A percentile compares a stretch with the other conserved stretches of the same genome.
Evolutionary conservation across 495 filamentous ascomycete genomes (phyloP).

Genomic region (Hypoxylon subgilvum): DNA sequence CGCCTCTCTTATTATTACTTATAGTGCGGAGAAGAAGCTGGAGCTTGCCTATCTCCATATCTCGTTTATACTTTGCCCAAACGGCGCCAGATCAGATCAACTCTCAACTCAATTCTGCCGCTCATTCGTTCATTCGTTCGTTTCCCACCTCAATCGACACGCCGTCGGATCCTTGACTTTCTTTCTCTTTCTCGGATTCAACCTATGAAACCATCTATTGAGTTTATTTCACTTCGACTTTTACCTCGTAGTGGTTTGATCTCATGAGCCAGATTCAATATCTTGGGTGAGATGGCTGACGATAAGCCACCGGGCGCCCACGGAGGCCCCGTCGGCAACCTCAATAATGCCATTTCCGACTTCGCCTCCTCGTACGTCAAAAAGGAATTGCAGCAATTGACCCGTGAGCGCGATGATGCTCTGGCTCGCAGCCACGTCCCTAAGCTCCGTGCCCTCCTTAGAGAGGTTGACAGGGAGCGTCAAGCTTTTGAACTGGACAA

Average conservation of each 20-base stretch:
- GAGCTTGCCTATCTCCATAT: constrained; percentile 24
- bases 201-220: not conserved
- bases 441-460: constrained; percentile 29
- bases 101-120: constrained; percentile 18
- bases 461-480: constrained; percentile 36
- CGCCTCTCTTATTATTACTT: too few relatives aligned
- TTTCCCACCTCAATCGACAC: not conserved
- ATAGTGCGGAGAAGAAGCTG: constrained; percentile 32
- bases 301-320: constrained; percentile 26
- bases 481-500: constrained; percentile 37
- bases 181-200: not conserved
- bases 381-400: constrained; percentile 34
- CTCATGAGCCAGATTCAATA: constrained; percentile 3
- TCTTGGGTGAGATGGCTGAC: constrained; percentile 31
- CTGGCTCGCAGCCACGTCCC: constrained; percentile 38
- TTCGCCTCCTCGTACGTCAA: constrained; percentile 39
- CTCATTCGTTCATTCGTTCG: constrained; percentile 10
- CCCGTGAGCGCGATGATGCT: constrained; percentile 37
- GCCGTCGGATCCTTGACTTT: not conserved
- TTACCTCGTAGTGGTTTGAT: not conserved
- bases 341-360: constrained; percentile 36
- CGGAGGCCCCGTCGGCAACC: constrained; percentile 23
- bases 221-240: too few relatives aligned
- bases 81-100: constrained; percentile 10
- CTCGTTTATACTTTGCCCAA: constrained; percentile 23